Evolutionary conservation across 1,284 basidiomycete species (phyloP).

Genomic region (Bondarzewia mesenterica): DNA sequence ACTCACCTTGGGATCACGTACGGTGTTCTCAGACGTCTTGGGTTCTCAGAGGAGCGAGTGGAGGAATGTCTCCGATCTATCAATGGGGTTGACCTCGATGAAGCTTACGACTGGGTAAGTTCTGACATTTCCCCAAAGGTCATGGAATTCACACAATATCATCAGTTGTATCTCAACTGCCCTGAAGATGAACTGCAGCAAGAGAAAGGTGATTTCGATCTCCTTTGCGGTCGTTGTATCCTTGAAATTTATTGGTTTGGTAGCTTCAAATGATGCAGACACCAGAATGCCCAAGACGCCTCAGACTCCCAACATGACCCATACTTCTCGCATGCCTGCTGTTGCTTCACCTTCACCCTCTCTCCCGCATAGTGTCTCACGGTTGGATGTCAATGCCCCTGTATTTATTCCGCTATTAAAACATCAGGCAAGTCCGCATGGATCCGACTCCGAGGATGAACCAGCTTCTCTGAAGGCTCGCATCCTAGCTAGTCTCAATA

Average conservation of each 20-base stretch:
- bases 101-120: slow-evolving; percentile 88
- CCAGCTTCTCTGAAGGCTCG: background rate
- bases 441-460: background rate
- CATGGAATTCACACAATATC: slow-evolving; percentile 6
- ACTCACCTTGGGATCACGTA: slow-evolving; percentile 73
- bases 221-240: background rate
- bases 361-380: slow-evolving; percentile 15
- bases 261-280: slow-evolving; percentile 7
- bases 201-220: slow-evolving; percentile 17
- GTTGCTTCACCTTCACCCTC: slow-evolving; percentile 6
- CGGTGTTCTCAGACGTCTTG: slow-evolving; percentile 78
- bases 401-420: slow-evolving; percentile 26
- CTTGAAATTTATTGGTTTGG: background rate
- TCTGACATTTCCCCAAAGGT: background rate
- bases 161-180: slow-evolving; percentile 65
- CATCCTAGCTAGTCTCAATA: background rate
- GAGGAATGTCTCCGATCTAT: slow-evolving; percentile 61
- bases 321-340: background rate
- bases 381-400: slow-evolving; percentile 26
- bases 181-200: slow-evolving; percentile 52
- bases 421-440: background rate
- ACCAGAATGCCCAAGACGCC: slow-evolving; percentile 21
- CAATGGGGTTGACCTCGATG: slow-evolving; percentile 72
- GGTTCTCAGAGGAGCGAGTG: slow-evolving; percentile 67
- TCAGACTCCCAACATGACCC: slow-evolving; percentile 22